Percentiles rank a stretch among this genome's conserved stretches.
Conservation (phyloP, 2,329 filamentous ascomycete species). For the Pseudocercospora musae region DNA sequence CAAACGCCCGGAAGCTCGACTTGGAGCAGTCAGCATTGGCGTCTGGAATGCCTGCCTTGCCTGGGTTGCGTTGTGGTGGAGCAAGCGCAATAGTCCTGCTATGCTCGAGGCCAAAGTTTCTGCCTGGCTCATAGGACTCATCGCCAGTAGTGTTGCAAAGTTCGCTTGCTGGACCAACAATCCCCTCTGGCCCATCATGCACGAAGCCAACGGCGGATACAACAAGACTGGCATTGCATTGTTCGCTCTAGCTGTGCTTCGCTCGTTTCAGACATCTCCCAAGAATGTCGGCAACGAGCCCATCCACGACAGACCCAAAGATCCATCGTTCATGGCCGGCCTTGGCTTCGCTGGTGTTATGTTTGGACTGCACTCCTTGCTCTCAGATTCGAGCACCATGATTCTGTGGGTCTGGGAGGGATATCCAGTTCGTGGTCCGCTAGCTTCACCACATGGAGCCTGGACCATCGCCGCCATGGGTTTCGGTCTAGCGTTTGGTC, state of each 20-base stretch:
- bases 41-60: constrained; percentile 76
- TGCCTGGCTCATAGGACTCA: constrained; percentile 75
- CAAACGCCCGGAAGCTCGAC: constrained; percentile 66
- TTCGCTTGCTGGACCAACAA: constrained; percentile 95
- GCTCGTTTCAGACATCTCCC: constrained; percentile 66
- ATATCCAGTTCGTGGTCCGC: constrained; percentile 83
- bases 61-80: constrained; percentile 78
- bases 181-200: constrained; percentile 93
- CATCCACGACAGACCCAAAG: constrained; percentile 54
- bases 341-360: constrained; percentile 78
- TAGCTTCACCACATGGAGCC: constrained; percentile 85
- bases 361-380: constrained; percentile 85
- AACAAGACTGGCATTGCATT: constrained; percentile 79
- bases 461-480: constrained; percentile 87
- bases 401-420: constrained; percentile 98
- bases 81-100: constrained; percentile 69
- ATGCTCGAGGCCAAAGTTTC: constrained; percentile 79
- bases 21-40: constrained; percentile 77
- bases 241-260: constrained; percentile 69
- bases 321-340: constrained; percentile 68
- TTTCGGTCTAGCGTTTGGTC: constrained; percentile 69
- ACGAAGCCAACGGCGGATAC: constrained; percentile 84
- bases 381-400: constrained; percentile 98
- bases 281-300: constrained; percentile 48
- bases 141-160: constrained; percentile 83